Evolutionary conservation across 139 green algal genomes (phyloP), one percentile per base, ranked within the genome.

Genomic region (Zygnema circumcarinatum): DNA sequence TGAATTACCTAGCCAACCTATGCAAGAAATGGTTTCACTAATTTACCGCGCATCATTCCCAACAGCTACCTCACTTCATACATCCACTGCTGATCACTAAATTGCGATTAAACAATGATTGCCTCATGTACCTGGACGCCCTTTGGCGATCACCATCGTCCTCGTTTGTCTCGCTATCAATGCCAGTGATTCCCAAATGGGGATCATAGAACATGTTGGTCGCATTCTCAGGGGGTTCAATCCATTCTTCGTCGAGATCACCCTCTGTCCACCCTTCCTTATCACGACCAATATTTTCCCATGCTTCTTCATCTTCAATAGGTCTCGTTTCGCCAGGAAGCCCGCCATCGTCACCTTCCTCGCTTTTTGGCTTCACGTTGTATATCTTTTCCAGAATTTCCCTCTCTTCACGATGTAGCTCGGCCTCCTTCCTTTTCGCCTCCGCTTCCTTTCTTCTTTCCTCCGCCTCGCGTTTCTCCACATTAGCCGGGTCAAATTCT

Each of bases 381-480:
- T 84, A 84, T n/a, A 84, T 74, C 11, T 84, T 62, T 36, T 84
- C 76, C 16, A 84, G 76, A 74, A 84, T 68, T 62, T 84, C 35
- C 69, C 33, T 78, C 32, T 81, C 39, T 52, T 81, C 74, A 2
- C 74, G 74, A 81, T 81, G 42, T 52, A 52, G n/a, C n/a, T 81
- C 74, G n/a, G 32, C 47, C n/a, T 47, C 74, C 39, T 47, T 33
- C 2, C 47, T 47, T 21, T 35, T 29, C 33, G 76, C 76, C 76
- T 84, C 35, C 36, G 67, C 47, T 36, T 84, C 38, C 76, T 68
- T 84, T 25, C 31, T 84, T 22, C 35, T 67, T 11, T 36, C 36
- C 76, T 84, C 76, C 76, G 41, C 76, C 35, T 42, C 38, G 21
- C 39, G 21, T 36, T 84, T 84, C 39, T 78, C 76, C 22, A 84